Percentiles rank a stretch among this genome's conserved stretches.
phyloP scores from a whole-genome alignment of 2,329 filamentous ascomycete species.

The Fusarium xylarioides region DNA sequence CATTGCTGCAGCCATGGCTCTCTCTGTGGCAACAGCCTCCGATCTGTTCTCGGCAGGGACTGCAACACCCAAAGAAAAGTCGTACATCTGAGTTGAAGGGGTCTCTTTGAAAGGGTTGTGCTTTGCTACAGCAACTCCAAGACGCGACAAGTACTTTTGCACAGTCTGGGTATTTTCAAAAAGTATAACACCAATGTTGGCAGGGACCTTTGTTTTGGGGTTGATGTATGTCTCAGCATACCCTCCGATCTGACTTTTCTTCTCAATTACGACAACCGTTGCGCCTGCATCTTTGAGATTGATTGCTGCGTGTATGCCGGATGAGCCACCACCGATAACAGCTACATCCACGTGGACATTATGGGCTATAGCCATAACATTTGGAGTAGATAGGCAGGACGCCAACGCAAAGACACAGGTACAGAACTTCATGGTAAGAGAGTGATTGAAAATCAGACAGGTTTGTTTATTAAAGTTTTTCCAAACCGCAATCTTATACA shows the following conservation, averaged over 20 bases:
- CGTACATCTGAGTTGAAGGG: not conserved
- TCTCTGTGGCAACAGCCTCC: not conserved
- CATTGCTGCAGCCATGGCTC: not conserved
- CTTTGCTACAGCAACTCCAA: not conserved
- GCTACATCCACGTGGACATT: constrained; percentile 5
- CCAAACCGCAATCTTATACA: no score
- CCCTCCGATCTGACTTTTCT: constrained; percentile 29
- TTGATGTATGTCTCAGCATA: constrained; percentile 35
- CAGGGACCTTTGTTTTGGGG: not conserved
- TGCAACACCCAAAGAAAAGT: constrained; percentile 24
- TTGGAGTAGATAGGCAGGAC: not conserved
- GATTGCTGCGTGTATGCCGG: constrained; percentile 22
- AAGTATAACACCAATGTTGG: constrained; percentile 27
- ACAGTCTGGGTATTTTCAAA: constrained; percentile 23
- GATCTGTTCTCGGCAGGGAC: constrained; percentile 4
- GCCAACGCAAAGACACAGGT: not conserved
- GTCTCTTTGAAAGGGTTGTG: not conserved
- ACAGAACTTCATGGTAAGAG: not conserved
- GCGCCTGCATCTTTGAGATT: constrained; percentile 20
- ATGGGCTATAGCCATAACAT: not conserved
- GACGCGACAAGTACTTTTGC: constrained; percentile 23
- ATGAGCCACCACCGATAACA: not conserved
- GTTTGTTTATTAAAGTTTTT: no score
- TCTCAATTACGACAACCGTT: constrained; percentile 21
- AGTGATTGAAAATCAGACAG: no score